Evolutionary conservation across 2,329 filamentous ascomycete genomes (phyloP).

Genomic region (Aaosphaeria pasadenensis): DNA sequence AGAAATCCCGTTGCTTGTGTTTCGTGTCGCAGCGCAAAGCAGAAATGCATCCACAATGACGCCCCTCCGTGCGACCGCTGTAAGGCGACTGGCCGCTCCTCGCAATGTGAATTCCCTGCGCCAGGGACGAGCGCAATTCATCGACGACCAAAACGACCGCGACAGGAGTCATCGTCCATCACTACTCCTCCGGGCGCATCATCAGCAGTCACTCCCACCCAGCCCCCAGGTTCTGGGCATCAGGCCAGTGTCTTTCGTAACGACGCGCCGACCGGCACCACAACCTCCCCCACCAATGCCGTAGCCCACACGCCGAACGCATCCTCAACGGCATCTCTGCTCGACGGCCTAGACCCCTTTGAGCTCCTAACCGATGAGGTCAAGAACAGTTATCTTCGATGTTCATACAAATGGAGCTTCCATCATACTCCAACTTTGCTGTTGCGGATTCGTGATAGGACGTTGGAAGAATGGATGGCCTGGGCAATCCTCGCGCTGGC

Average conservation of each 20-base stretch:
- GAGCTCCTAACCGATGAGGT: constrained; percentile 41
- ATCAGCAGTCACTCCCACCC: not conserved
- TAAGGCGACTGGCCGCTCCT: constrained; percentile 28
- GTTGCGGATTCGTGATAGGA: constrained; percentile 35
- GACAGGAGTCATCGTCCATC: constrained; percentile 18
- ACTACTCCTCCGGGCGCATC: constrained; percentile 3
- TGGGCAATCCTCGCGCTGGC: constrained; percentile 43
- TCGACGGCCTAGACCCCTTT: constrained; percentile 36
- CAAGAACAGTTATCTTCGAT: constrained; percentile 40
- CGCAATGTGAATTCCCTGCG: constrained; percentile 34
- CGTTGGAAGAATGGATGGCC: constrained; percentile 37
- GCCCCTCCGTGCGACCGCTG: constrained; percentile 38
- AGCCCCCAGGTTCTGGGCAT: constrained; percentile 3
- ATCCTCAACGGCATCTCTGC: constrained; percentile 18
- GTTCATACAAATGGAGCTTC: constrained; percentile 43
- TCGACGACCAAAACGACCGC: constrained; percentile 36
- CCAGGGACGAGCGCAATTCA: constrained; percentile 38
- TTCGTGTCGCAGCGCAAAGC: constrained; percentile 38
- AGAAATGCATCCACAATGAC: constrained; percentile 40
- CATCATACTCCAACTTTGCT: constrained; percentile 40
- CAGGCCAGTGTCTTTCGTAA: constrained; percentile 12
- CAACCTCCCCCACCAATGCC: constrained; percentile 15
- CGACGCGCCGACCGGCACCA: constrained; percentile 21
- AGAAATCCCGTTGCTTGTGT: constrained; percentile 40
- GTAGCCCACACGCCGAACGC: constrained; percentile 19